phyloP scores from a whole-genome alignment of 2,329 filamentous ascomycete genomes.

The Pseudocercospora crystallina region DNA sequence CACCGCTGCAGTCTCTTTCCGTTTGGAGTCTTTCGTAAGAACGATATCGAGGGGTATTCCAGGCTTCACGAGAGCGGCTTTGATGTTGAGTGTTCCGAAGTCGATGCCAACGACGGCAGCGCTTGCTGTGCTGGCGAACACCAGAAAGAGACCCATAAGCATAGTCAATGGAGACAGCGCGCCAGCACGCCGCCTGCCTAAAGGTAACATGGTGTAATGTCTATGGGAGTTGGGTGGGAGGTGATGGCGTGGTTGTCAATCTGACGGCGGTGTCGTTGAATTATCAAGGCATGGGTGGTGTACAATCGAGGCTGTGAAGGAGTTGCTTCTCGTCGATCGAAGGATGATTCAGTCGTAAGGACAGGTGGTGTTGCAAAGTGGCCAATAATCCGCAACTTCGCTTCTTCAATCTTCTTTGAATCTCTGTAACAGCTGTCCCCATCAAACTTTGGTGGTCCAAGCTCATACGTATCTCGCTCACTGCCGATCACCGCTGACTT shows the following conservation, averaged over 20 bases:
- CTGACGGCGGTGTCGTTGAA: too few relatives aligned
- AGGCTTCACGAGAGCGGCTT: constrained; percentile 92
- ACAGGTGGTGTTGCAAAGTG: too few relatives aligned
- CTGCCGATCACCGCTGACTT: too few relatives aligned
- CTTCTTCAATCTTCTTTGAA: too few relatives aligned
- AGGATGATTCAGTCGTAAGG: too few relatives aligned
- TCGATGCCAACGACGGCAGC: constrained; percentile 84
- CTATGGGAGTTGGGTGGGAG: background rate
- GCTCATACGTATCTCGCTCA: too few relatives aligned
- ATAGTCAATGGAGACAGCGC: constrained; percentile 23
- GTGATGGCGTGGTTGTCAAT: background rate
- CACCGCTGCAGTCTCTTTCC: constrained; percentile 88
- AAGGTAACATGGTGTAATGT: constrained; percentile 24
- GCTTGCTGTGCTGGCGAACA: constrained; percentile 58
- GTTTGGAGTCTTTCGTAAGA: constrained; percentile 93
- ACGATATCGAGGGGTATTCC: constrained; percentile 97
- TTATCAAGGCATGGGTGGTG: too few relatives aligned
- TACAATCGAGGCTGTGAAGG: too few relatives aligned
- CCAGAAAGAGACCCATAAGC: constrained; percentile 45
- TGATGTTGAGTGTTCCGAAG: constrained; percentile 94
- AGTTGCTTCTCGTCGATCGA: too few relatives aligned
- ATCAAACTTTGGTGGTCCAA: too few relatives aligned
- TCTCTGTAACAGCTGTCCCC: too few relatives aligned
- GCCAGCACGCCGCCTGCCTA: constrained; percentile 28
- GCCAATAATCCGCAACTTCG: too few relatives aligned